phyloP scores from a whole-genome alignment of 805 yeast species.

The Saccharomycopsis lassenensis region DNA sequence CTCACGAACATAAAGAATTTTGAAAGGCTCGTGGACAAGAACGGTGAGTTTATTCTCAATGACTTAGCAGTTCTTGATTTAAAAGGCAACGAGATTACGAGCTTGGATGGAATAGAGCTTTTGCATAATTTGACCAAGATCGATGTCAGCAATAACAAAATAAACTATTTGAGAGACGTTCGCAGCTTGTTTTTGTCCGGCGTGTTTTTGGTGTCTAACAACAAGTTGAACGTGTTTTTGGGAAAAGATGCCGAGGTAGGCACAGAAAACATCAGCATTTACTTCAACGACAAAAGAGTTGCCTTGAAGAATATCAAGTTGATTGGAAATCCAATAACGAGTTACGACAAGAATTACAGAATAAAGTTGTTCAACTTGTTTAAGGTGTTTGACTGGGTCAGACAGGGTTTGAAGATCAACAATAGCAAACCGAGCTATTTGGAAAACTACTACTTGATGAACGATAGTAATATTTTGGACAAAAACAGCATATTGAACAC shows the following conservation, averaged over 20 bases:
- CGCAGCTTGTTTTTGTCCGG: slow-evolving; percentile 29
- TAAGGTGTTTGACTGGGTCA: slow-evolving; percentile 40
- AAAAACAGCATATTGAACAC: slow-evolving; percentile 20
- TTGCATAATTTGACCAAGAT: slow-evolving; percentile 35
- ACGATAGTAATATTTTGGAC: slow-evolving; percentile 33
- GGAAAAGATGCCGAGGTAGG: too few relatives aligned
- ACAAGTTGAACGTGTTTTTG: too few relatives aligned
- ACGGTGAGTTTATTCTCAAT: not conserved
- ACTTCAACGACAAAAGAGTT: slow-evolving; percentile 21
- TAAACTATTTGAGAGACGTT: slow-evolving; percentile 29
- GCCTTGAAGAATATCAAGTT: slow-evolving; percentile 23
- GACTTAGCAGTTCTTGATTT: slow-evolving; percentile 38
- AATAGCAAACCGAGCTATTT: slow-evolving; percentile 54
- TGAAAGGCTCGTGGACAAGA: not conserved
- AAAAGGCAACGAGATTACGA: slow-evolving; percentile 35
- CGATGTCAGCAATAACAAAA: slow-evolving; percentile 40
- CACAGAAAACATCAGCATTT: too few relatives aligned
- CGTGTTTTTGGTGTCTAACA: not conserved
- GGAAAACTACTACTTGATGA: slow-evolving; percentile 44
- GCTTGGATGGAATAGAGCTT: slow-evolving; percentile 35
- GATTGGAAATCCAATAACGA: slow-evolving; percentile 30
- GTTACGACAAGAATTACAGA: slow-evolving; percentile 36
- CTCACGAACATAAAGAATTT: slow-evolving; percentile 29
- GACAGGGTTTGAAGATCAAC: slow-evolving; percentile 36
- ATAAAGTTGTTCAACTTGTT: slow-evolving; percentile 44